Base-by-base conservation (phyloP, 257 asterid genomes). In the Mitragyna speciosa region DNA sequence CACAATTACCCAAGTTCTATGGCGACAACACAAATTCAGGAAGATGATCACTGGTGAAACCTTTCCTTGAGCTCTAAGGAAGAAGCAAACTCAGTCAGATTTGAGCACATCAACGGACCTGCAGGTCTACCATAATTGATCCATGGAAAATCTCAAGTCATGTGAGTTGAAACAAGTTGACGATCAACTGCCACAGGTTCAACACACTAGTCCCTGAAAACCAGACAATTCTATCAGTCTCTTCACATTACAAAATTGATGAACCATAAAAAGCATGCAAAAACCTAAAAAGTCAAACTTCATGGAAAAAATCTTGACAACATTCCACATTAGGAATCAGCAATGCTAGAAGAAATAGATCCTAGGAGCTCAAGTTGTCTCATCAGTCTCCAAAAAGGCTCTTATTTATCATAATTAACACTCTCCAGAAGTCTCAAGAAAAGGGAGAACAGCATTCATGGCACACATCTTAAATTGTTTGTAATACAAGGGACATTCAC, bases 141-240 rank as follows among this genome's bases (percentile, higher is more conserved):
- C 33, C 9, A 20, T 12, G 1, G 49, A 7, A 30, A 16, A 6
- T 47, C 12, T 45, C 20, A 5, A 47, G 7, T 12, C 70, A 75
- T 43, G 56, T 26, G 8, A 58, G 10, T 39, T 8, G 31, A 22
- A 76, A 76, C 59, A 61, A n/a, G 33, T 39, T 5, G 1, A 26
- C 9, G 2, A 54, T 58, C 54, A 12, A n/a, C 36, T 19, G 5
- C 33, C 33, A 5, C 63, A 12, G 2, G 20, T 72, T n/a, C 3
- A 26, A 14, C 48, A 12, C 15, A 58, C 36, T 33, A 76, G 79
- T 76, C 79, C 72, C 79, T 76, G 79, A 26, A 75, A 48, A n/a
- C 15, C 36, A 70, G 16, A 70, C 2, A 47, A 72, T 12, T 12
- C 4, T 15, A 22, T 48, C 26, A 72, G 31, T 22, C 12, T 22